Base-by-base conservation (phyloP, 1,284 basidiomycete species). In the Tetrapyrgos nigripes region DNA sequence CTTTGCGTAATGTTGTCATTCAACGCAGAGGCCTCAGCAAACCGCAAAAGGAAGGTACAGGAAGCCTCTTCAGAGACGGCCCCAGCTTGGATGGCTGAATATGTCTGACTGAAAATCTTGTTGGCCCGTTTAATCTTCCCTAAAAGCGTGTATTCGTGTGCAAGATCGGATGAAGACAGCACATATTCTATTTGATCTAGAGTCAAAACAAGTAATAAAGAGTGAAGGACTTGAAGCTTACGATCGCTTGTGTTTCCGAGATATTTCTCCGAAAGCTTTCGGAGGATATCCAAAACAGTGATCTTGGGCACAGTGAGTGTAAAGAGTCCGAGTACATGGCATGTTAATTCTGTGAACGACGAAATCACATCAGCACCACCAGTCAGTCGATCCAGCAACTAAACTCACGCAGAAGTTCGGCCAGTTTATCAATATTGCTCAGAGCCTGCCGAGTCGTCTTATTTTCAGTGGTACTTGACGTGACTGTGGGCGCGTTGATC, bases 71-170 rank as follows among this genome's bases (percentile, higher is more conserved):
- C 79, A 2, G 84, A 80, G 4, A 79, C 70, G 14, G 74, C 68
- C 2, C 73, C 73, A 40, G 69, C 73, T 50, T 79, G 77, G 21
- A 86, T 73, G 6, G 79, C 65, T 29, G 77, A 79, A 17, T 84
- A 73, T 1, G 83, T 81, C 52, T 84, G 85, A 9, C 75, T 78
- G 65, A 93, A 91, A 14, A 94, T 81, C 1, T 75, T 71, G 0
- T 76, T 78, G 0, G 93, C 93, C 43, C 89, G 84, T 48, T 83
- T 83, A 1, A 78, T 74, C 71, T 91, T 93, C 2, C 95, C 94
- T 1, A 97, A 80, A 47, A 83, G 84, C 35, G 88, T 76, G 66
- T 94, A 94, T 67, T 94, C 91, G 48, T 86, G 80, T 0, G 90
- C 94, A 2, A 96, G 81, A 29, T 88, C 84, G 1, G 88, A 76